Evolutionary conservation across 2,329 filamentous ascomycete genomes (phyloP).

Genomic region (Penicillium sp.): DNA sequence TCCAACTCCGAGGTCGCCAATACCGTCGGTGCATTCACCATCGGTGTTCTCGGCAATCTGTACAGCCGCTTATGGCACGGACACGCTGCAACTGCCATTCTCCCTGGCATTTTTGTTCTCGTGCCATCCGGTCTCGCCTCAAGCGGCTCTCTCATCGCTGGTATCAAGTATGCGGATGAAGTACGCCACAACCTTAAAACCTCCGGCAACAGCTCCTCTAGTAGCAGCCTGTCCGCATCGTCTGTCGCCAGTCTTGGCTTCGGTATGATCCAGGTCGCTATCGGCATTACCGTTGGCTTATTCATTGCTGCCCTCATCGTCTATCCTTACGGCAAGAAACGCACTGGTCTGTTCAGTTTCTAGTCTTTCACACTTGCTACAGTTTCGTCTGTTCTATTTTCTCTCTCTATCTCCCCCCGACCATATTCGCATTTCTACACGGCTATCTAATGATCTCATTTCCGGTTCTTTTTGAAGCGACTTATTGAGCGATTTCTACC

Average conservation of each 20-base stretch:
- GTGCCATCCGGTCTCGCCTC: constrained; percentile 66
- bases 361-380: constrained; percentile 20
- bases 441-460: background rate
- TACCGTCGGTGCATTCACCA: constrained; percentile 75
- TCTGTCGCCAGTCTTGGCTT: constrained; percentile 54
- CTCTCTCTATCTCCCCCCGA: background rate
- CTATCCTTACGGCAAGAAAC: constrained; percentile 54
- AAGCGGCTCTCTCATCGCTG: constrained; percentile 61
- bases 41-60: constrained; percentile 80
- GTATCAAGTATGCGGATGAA: constrained; percentile 63
- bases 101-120: constrained; percentile 83
- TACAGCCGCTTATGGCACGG: constrained; percentile 77
- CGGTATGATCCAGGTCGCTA: constrained; percentile 55
- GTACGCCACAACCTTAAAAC: constrained; percentile 43
- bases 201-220: constrained; percentile 23
- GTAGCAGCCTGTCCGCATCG: constrained; percentile 30
- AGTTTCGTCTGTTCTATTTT: background rate
- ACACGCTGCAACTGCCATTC: constrained; percentile 81
- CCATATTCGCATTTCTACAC: background rate
- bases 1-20: constrained; percentile 76
- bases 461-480: background rate
- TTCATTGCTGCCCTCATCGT: constrained; percentile 54
- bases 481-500: background rate
- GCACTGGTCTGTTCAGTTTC: constrained; percentile 55
- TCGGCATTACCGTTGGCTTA: constrained; percentile 55